These are phyloP conservation scores for Phytophthora chlamydospora DNA, from an alignment of 352 stramenopile genomes.

Conservation along the genomic window DNA sequence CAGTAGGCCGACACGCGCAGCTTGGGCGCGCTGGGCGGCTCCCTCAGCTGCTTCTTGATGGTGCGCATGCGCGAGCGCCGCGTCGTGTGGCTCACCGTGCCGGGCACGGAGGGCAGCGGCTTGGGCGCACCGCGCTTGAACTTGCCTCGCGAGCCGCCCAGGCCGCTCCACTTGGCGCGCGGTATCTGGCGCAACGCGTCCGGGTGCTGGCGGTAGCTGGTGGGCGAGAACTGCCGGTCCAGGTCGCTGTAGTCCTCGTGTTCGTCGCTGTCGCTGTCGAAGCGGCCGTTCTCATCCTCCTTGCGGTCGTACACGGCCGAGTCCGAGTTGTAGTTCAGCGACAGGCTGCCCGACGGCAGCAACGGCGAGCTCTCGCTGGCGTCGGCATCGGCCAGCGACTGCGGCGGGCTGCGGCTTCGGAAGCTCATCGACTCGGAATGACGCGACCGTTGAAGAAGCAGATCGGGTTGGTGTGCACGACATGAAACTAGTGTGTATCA, in stretches of 20 bases:
- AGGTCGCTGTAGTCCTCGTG: slow-evolving; percentile 41
- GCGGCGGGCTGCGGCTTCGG: slow-evolving; percentile 22
- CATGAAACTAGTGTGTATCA: slow-evolving; percentile 9
- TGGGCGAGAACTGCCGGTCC: slow-evolving; percentile 49
- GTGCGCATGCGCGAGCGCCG: slow-evolving; percentile 81
- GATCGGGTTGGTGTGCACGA: neutral
- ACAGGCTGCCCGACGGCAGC: slow-evolving; percentile 48
- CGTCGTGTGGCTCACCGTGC: slow-evolving; percentile 73
- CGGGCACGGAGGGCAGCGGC: slow-evolving; percentile 37
- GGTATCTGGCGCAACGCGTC: slow-evolving; percentile 47
- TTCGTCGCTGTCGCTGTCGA: slow-evolving; percentile 49
- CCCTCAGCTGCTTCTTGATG: slow-evolving; percentile 83
- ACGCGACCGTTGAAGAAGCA: neutral
- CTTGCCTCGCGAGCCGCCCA: slow-evolving; percentile 46
- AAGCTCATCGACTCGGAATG: slow-evolving; percentile 26
- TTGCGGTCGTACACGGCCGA: slow-evolving; percentile 76
- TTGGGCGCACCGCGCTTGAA: slow-evolving; percentile 52
- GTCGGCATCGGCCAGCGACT: slow-evolving; percentile 32
- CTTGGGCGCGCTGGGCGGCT: slow-evolving; percentile 74
- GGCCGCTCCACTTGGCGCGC: slow-evolving; percentile 62
- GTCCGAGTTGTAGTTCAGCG: slow-evolving; percentile 89
- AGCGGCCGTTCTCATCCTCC: slow-evolving; percentile 30
- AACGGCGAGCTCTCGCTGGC: slow-evolving; percentile 52
- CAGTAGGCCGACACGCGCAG: slow-evolving; percentile 87
- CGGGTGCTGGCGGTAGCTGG: slow-evolving; percentile 42